Conservation (phyloP, 2,329 filamentous ascomycete genomes). For the Amauroascus niger region DNA sequence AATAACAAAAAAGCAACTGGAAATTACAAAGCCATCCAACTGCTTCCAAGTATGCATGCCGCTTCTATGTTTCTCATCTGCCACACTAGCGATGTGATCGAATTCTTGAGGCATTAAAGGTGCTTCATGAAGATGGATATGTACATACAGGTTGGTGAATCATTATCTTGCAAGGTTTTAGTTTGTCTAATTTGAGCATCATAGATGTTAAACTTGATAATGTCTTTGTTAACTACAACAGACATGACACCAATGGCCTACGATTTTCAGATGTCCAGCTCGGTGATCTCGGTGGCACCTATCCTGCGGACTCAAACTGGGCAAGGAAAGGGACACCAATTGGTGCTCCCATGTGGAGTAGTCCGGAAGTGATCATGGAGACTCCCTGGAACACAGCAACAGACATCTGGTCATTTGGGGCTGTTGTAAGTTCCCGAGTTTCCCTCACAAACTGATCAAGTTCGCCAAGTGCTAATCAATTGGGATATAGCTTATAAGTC, state of each 20-base stretch:
- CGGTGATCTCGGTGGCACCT: slow-evolving; percentile 18
- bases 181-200: too few species aligned
- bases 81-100: too few species aligned
- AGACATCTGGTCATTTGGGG: slow-evolving; percentile 21
- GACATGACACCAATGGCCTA: slow-evolving; percentile 1
- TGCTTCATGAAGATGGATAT: slow-evolving; percentile 15
- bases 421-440: slow-evolving; percentile 10
- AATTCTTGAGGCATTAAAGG: slow-evolving; percentile 15
- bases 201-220: slow-evolving; percentile 20
- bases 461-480: too few species aligned
- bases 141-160: slow-evolving; percentile 11
- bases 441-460: too few species aligned
- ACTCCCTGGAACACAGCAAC: slow-evolving; percentile 18
- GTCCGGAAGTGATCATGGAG: slow-evolving; percentile 19
- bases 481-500: too few species aligned
- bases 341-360: slow-evolving; percentile 18
- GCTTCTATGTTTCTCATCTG: too few species aligned
- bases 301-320: slow-evolving; percentile 12
- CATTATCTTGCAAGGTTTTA: too few species aligned
- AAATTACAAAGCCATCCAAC: too few species aligned
- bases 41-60: too few species aligned
- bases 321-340: slow-evolving; percentile 15
- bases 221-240: slow-evolving; percentile 19
- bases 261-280: slow-evolving; percentile 20
- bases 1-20: too few species aligned